phyloP scores from a whole-genome alignment of 768 basidiomycete species.

The Boletus vermiculosoides region DNA sequence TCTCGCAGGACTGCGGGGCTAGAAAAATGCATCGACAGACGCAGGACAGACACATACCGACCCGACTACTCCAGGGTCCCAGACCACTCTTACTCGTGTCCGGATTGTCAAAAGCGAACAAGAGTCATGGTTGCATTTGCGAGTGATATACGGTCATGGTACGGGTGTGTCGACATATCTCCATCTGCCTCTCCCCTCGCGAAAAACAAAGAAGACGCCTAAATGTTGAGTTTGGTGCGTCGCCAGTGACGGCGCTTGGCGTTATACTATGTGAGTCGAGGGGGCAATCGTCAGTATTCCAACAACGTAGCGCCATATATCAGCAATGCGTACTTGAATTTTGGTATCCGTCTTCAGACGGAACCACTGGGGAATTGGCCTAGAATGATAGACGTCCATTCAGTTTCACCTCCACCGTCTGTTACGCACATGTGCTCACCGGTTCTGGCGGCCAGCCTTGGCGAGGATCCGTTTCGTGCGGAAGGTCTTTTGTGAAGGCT shows the following conservation, averaged over 20 bases:
- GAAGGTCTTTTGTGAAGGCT: constrained; percentile 99
- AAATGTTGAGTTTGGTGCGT: constrained; percentile 98
- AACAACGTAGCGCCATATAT: neutral
- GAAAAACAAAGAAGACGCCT: constrained; percentile 28
- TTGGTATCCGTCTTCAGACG: constrained; percentile 94
- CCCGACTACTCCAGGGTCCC: neutral
- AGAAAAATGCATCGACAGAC: neutral
- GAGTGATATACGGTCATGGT: constrained; percentile 29
- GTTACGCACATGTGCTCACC: constrained; percentile 46
- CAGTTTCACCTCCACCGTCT: neutral
- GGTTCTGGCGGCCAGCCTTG: constrained; percentile 94
- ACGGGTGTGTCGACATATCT: constrained; percentile 18
- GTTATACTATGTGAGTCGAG: constrained; percentile 60
- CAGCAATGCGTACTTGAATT: constrained; percentile 62
- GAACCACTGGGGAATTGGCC: constrained; percentile 99
- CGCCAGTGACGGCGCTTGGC: constrained; percentile 99
- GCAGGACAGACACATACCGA: neutral
- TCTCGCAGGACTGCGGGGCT: too few species aligned
- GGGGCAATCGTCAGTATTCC: neutral
- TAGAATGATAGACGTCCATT: constrained; percentile 28
- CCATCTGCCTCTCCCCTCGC: constrained; percentile 11
- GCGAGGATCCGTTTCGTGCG: constrained; percentile 96
- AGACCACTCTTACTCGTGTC: too few species aligned
- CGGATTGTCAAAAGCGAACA: neutral
- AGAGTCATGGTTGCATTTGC: constrained; percentile 21